Percentiles rank a stretch among this genome's conserved stretches.
Evolutionary conservation across 1,284 basidiomycete species (phyloP).

Genomic region (Trametes versicolor): DNA sequence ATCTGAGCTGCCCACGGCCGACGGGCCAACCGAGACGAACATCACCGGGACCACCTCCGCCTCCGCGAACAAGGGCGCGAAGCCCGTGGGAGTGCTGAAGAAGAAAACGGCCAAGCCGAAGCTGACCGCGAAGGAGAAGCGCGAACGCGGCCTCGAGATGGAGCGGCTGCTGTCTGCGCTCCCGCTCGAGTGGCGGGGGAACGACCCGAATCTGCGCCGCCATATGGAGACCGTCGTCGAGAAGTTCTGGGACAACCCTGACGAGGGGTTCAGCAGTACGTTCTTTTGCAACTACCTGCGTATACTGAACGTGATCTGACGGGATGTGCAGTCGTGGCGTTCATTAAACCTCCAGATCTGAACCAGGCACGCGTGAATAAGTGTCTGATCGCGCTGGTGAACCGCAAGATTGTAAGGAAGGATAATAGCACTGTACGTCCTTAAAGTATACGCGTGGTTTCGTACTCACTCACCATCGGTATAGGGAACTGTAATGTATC

Average conservation of each 20-base stretch:
- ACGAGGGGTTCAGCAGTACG: slow-evolving; percentile 64
- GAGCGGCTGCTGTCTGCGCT: slow-evolving; percentile 82
- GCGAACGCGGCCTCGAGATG: slow-evolving; percentile 77
- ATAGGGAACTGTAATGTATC: slow-evolving; percentile 59
- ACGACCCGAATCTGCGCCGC: slow-evolving; percentile 81
- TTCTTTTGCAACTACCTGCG: slow-evolving; percentile 9
- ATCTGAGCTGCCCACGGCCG: slow-evolving; percentile 44
- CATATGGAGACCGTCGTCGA: slow-evolving; percentile 84
- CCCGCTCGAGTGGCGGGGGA: slow-evolving; percentile 91
- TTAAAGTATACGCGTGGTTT: not conserved
- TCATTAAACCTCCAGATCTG: slow-evolving; percentile 84
- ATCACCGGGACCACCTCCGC: slow-evolving; percentile 47
- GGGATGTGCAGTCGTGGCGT: slow-evolving; percentile 70
- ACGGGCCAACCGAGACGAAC: slow-evolving; percentile 41
- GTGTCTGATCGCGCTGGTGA: slow-evolving; percentile 90
- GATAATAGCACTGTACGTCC: slow-evolving; percentile 69
- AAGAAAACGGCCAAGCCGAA: slow-evolving; percentile 74
- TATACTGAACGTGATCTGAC: not conserved
- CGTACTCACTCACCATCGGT: not conserved
- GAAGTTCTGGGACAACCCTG: slow-evolving; percentile 66
- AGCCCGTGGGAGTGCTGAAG: slow-evolving; percentile 50
- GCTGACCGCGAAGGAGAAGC: slow-evolving; percentile 83
- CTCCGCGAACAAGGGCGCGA: slow-evolving; percentile 48
- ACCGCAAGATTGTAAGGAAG: slow-evolving; percentile 87
- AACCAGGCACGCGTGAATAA: slow-evolving; percentile 93